These are phyloP conservation scores for Pinus taeda DNA, from an alignment of 75 land plant genomes.

Conservation along the genomic window DNA sequence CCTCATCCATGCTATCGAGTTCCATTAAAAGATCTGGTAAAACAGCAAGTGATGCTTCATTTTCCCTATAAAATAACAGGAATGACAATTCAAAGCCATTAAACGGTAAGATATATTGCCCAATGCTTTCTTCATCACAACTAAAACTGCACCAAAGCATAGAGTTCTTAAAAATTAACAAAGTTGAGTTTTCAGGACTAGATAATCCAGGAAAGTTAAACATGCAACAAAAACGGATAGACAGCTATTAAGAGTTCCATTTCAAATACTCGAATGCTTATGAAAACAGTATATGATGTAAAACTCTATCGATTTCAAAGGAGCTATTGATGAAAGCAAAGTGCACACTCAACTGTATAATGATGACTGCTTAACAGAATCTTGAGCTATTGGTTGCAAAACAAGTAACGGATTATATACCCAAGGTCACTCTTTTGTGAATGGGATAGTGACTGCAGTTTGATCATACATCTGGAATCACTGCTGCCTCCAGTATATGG, in stretches of 20 bases:
- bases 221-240: no score
- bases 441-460: not conserved
- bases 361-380: not conserved
- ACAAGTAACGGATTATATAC: not conserved
- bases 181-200: no score
- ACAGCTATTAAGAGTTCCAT: not conserved
- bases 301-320: no score
- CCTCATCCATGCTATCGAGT: conserved; percentile 88
- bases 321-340: not conserved
- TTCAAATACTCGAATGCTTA: not conserved
- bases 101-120: not conserved
- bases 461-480: not conserved
- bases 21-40: conserved; percentile 85
- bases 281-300: not conserved
- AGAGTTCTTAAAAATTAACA: not conserved
- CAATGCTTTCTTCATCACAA: not conserved
- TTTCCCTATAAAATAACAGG: conserved; percentile 59
- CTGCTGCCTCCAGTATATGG: not conserved
- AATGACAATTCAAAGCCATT: not conserved
- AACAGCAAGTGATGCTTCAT: conserved; percentile 97
- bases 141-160: not conserved
- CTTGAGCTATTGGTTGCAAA: not conserved
- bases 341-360: not conserved
- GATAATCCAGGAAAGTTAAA: no score
- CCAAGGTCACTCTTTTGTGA: not conserved